Evolutionary conservation across 2,329 filamentous ascomycete genomes (phyloP).

Genomic region (Eutypa lata): DNA sequence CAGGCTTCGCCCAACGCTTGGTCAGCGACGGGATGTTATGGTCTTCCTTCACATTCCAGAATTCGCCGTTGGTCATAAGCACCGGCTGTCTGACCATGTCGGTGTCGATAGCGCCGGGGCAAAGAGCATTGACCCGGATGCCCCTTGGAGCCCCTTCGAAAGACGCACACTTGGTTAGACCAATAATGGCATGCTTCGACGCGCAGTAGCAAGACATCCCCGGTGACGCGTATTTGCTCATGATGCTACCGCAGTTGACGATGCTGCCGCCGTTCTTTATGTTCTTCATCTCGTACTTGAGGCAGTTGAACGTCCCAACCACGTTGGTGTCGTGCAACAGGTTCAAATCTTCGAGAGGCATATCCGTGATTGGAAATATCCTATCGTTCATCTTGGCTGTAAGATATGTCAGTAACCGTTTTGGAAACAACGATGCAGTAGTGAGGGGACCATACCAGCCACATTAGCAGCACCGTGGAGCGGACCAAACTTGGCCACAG

Average conservation of each 20-base stretch:
- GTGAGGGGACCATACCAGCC: constrained; percentile 22
- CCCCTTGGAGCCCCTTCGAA: constrained; percentile 20
- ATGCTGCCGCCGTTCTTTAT: constrained; percentile 39
- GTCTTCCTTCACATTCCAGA: constrained; percentile 3
- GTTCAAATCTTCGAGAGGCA: constrained; percentile 39
- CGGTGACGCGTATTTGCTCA: constrained; percentile 34
- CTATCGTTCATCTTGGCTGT: background rate
- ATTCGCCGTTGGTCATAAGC: constrained; percentile 1
- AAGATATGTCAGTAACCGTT: background rate
- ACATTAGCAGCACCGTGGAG: constrained; percentile 34
- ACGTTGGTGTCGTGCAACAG: constrained; percentile 39
- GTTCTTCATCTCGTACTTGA: constrained; percentile 41
- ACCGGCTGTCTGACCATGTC: constrained; percentile 6
- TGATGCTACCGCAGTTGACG: constrained; percentile 40
- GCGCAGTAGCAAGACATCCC: constrained; percentile 25
- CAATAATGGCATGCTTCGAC: constrained; percentile 26
- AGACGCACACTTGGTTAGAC: constrained; percentile 26
- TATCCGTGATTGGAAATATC: background rate
- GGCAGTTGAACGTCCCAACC: constrained; percentile 45
- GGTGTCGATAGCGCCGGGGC: constrained; percentile 10
- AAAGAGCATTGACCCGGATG: constrained; percentile 18
- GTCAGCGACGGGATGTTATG: background rate
- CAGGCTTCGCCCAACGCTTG: constrained; percentile 22
- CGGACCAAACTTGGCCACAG: constrained; percentile 24
- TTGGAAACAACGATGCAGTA: background rate